Base-by-base conservation (phyloP, 2,329 filamentous ascomycete species). In the Colletotrichum navitas region DNA sequence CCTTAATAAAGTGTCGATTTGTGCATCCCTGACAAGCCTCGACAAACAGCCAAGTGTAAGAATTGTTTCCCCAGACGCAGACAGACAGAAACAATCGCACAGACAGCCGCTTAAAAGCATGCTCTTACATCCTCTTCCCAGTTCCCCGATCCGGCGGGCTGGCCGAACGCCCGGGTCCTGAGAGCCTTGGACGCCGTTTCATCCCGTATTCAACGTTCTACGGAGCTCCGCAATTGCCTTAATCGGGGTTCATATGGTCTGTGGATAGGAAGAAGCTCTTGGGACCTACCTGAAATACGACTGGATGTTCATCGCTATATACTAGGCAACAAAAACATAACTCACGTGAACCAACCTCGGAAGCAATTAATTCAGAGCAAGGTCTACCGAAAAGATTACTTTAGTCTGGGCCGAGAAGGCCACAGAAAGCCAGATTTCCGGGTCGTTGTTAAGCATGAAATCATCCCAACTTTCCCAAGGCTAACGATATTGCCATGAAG, bases 211-310 rank as follows among this genome's bases (percentile, higher is more conserved):
- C 34, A n/a, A 56, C 56, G 32, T 49, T 45, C 12, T 29, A 26
- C 68, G 68, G 63, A 71, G 14, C 55, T 71, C 63, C 68, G 68
- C n/a, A n/a, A n/a, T n/a, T n/a, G n/a, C n/a, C n/a, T n/a, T n/a
- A n/a, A n/a, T n/a, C n/a, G n/a, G n/a, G 39, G 51, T 36, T n/a
- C 4, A 18, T n/a, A 52, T 32, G 16, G 32, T 41, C 41, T 41
- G 41, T 34, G 60, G 8, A 12, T 18, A 8, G 21, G 60, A 34
- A 29, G 10, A 6, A 24, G 26, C 45, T n/a, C 14, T 24, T 45
- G 29, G 24, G 24, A 26, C 29, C 18, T 18, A 18, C 10, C 26
- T 5, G 11, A 34, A 16, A 21, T 32, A 11, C 16, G 49, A 54
- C 18, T 39, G 61, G 34, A 18, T 43, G 34, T 24, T 29, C 24